These are phyloP conservation scores for Volvox reticuliferus DNA, from an alignment of 139 green algal genomes.

Conservation along the genomic window DNA sequence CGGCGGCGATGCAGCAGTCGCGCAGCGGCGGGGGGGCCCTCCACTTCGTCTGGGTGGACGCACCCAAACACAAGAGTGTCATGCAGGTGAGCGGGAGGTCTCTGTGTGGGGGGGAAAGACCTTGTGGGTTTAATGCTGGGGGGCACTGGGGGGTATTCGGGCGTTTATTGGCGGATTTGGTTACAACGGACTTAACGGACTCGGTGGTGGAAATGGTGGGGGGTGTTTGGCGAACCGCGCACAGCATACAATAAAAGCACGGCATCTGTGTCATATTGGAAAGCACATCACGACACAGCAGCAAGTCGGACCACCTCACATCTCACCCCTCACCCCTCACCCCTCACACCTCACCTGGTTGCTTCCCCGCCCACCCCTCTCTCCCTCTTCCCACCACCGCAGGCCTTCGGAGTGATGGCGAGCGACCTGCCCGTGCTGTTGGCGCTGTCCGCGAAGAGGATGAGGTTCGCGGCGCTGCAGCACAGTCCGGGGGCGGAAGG, in stretches of 20 bases:
- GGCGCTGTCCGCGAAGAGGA: constrained; percentile 51
- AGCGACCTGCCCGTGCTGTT: constrained; percentile 55
- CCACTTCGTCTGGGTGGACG: constrained; percentile 44
- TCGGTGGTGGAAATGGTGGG: too few species aligned
- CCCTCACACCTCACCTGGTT: not conserved
- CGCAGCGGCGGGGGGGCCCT: not conserved
- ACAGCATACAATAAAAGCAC: too few species aligned
- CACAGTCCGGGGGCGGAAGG: too few species aligned
- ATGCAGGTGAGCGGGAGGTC: not conserved
- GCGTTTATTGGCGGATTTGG: too few species aligned
- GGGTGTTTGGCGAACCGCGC: too few species aligned
- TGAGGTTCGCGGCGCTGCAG: constrained; percentile 54
- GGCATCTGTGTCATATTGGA: too few species aligned
- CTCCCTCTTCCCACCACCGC: not conserved
- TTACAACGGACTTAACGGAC: too few species aligned
- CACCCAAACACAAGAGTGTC: not conserved
- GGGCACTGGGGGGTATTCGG: not conserved
- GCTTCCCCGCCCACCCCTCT: not conserved
- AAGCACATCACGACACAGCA: too few species aligned
- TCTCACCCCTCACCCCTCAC: too few species aligned
- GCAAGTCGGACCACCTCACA: not conserved
- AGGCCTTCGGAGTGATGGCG: constrained; percentile 41
- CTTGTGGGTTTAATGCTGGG: not conserved
- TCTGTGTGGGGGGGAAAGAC: not conserved
- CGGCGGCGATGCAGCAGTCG: not conserved